A percentile compares a stretch with the other conserved stretches of the same genome.
These are phyloP conservation scores for Paraphaeosphaeria minitans DNA, from an alignment of 2,329 filamentous ascomycete species.

Conservation along the genomic window DNA sequence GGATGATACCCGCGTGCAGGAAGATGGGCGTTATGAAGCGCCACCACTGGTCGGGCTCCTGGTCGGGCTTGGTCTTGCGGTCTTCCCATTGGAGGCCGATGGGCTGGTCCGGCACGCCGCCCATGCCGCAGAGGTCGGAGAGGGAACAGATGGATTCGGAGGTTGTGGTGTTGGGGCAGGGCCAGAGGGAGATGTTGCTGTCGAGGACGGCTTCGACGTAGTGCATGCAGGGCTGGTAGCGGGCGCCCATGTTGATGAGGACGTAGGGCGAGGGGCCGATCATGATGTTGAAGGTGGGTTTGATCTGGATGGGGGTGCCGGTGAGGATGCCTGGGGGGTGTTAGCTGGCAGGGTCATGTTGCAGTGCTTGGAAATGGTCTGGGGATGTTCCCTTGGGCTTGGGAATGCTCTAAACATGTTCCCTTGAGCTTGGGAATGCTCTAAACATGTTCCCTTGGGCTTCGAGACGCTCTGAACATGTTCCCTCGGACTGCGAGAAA, in stretches of 20 bases:
- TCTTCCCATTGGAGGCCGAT: conserved; percentile 42
- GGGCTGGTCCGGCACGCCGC: conserved; percentile 70
- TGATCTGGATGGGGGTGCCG: conserved; percentile 75
- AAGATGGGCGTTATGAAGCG: conserved; percentile 97
- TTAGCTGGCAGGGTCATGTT: conserved; percentile 9
- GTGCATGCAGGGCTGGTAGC: conserved; percentile 95
- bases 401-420: too few species aligned
- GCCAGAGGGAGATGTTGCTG: conserved; percentile 62
- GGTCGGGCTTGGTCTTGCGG: conserved; percentile 59
- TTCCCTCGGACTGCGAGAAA: too few species aligned
- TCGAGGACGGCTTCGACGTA: conserved; percentile 70
- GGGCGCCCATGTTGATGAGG: conserved; percentile 94
- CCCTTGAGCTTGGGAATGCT: too few species aligned
- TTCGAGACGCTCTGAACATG: too few species aligned
- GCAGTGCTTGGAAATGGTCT: not conserved
- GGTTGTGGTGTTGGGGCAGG: conserved; percentile 74
- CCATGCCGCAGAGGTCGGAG: conserved; percentile 82
- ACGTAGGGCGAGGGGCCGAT: conserved; percentile 91
- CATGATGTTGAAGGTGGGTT: conserved; percentile 93
- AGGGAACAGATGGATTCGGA: conserved; percentile 75
- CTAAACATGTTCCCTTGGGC: too few species aligned
- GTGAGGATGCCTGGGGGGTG: conserved; percentile 68
- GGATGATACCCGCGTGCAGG: conserved; percentile 88
- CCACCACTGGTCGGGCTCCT: conserved; percentile 91
- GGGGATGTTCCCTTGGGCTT: too few species aligned